Base-by-base conservation (phyloP, 2,329 filamentous ascomycete genomes). In the Aspergillus eucalypticola region DNA sequence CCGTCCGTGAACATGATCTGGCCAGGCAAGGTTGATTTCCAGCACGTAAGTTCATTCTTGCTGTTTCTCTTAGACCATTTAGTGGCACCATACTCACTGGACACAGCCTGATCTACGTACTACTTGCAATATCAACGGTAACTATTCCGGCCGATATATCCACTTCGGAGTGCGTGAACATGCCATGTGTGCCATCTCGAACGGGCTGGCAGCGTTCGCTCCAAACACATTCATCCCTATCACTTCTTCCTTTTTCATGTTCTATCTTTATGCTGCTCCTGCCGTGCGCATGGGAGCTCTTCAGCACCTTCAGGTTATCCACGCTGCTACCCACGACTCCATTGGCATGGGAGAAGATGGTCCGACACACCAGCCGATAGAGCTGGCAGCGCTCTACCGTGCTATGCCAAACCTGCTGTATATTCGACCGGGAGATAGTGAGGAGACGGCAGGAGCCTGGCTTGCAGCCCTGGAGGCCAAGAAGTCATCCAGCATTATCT, bases 121-220 rank as follows among this genome's bases (percentile, higher is more conserved):
- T 0, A 68, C 62, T 5, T 74, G 72, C 51, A 61, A 62, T 19
- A 68, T 71, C 66, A 83, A 83, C 62, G 86, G 86, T 44, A 75
- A 82, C 71, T 83, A 83, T 65, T 69, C 71, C 2, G 79, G 79
- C 21, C 76, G 79, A 7, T 81, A 81, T 63, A 76, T 87, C 63
- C 85, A 85, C 70, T 87, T 80, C 69, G 85, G 85, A 41, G 82
- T 88, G 56, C 82, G 85, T 5, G 85, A 87, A 65, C 85, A 87
- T 67, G 85, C 84, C 57, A 88, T 88, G 86, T 79, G 79, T 2
- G 90, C 90, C 73, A 91, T 96, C 80, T 90, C 96, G 83, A 96
- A 96, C 68, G 86, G 86, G 3, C 72, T 88, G 3, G 85, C 86
- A 0, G 86, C 86, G 1, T 88, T 79, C 60, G 76, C 77, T 60